phyloP scores from a whole-genome alignment of 441 rosid species.

The Cnidoscolus chayamansa region DNA sequence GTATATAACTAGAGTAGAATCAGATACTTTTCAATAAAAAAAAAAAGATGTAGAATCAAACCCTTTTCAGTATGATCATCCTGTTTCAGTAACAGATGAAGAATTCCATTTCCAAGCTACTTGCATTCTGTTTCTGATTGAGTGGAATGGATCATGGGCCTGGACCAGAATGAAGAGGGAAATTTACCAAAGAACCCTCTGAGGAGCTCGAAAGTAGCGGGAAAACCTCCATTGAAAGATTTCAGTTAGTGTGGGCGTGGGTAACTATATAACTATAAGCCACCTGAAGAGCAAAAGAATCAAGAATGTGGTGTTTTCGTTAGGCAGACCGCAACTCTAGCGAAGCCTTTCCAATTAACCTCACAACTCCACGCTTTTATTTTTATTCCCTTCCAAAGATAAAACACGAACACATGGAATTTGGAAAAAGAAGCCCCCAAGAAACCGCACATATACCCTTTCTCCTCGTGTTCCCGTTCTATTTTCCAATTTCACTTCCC shows the following conservation, averaged over 20 bases:
- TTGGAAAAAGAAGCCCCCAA: too few species aligned
- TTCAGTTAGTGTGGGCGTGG: too few species aligned
- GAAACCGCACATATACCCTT: background rate
- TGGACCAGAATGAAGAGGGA: background rate
- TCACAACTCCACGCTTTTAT: background rate
- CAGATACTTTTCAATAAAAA: background rate
- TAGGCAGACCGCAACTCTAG: slow-evolving; percentile 35
- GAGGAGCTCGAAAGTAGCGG: background rate
- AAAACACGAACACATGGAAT: too few species aligned
- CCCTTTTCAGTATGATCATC: too few species aligned
- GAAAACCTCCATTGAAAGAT: background rate
- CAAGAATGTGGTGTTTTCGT: background rate
- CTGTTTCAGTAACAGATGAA: too few species aligned
- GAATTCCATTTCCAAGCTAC: too few species aligned
- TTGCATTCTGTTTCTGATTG: too few species aligned
- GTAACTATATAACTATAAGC: background rate
- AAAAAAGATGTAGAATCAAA: background rate
- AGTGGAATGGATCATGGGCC: background rate
- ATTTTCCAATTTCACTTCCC: background rate
- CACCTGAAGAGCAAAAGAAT: background rate
- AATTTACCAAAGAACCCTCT: background rate
- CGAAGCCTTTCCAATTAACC: slow-evolving; percentile 2
- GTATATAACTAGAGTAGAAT: background rate
- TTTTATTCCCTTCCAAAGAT: background rate
- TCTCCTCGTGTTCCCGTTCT: background rate